Evolutionary conservation across 2,329 filamentous ascomycete species (phyloP).

Genomic region (Alternaria panax): DNA sequence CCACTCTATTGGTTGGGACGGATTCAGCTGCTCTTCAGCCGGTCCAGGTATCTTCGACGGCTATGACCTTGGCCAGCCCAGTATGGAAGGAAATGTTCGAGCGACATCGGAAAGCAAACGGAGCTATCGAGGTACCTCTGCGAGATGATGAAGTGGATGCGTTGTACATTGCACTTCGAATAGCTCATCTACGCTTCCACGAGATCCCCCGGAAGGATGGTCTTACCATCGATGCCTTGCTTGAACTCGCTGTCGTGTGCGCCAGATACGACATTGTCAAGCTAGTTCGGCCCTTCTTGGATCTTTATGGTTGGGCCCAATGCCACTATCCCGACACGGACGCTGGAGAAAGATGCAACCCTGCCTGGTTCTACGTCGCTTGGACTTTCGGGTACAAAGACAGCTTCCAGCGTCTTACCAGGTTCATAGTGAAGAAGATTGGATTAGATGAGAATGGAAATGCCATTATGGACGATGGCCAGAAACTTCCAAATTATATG

Average conservation of each 20-base stretch:
- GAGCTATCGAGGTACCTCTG: conserved; percentile 31
- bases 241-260: conserved; percentile 36
- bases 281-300: conserved; percentile 33
- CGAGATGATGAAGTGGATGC: conserved; percentile 19
- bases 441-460: conserved; percentile 5
- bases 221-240: conserved; percentile 27
- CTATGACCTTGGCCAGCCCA: conserved; percentile 26
- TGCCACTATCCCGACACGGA: conserved; percentile 10
- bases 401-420: conserved; percentile 16
- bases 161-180: conserved; percentile 10
- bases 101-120: conserved; percentile 18
- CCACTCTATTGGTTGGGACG: conserved; percentile 15
- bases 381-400: conserved; percentile 28
- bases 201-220: conserved; percentile 12
- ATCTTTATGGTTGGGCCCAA: conserved; percentile 23
- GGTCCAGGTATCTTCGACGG: conserved; percentile 20
- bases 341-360: conserved; percentile 5
- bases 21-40: conserved; percentile 11
- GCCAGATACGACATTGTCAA: conserved; percentile 41
- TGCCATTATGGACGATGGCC: not conserved
- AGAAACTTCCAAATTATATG: conserved; percentile 10
- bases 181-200: conserved; percentile 16
- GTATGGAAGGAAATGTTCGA: conserved; percentile 31
- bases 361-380: conserved; percentile 21
- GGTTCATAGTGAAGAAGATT: conserved; percentile 12